Percentiles rank a stretch among this genome's conserved stretches.
Conservation (phyloP, 2,329 filamentous ascomycete genomes). For the Magnaporthiopsis incrustans region DNA sequence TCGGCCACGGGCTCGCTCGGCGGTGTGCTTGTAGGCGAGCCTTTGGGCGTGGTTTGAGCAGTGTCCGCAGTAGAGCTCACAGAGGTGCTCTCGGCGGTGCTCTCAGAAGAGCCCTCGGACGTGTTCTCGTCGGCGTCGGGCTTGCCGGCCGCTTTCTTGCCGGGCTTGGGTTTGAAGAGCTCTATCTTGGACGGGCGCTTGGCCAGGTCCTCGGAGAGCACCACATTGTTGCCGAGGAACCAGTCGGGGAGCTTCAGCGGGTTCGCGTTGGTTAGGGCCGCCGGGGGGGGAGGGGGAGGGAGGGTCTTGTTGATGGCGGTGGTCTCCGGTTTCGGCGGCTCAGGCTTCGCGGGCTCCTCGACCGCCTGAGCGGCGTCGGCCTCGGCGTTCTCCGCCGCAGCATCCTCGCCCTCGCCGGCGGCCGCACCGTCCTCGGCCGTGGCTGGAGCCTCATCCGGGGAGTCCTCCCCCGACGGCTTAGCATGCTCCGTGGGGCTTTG, state of each 20-base stretch:
- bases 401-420: background rate
- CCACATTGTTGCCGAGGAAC: slow-evolving; percentile 2
- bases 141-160: background rate
- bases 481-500: background rate
- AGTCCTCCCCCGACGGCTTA: background rate
- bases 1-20: background rate
- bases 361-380: background rate
- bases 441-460: background rate
- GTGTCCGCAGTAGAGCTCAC: background rate
- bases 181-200: slow-evolving; percentile 1
- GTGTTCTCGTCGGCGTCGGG: background rate
- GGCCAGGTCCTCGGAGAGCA: background rate
- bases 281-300: background rate
- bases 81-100: background rate
- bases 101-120: background rate
- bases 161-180: background rate
- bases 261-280: background rate
- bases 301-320: background rate
- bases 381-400: background rate
- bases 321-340: background rate
- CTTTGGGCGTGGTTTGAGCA: background rate
- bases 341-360: background rate
- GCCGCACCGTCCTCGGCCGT: background rate
- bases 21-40: background rate
- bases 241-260: slow-evolving; percentile 2